phyloP scores from a whole-genome alignment of 208 protist genomes.

The Cochliopodium minus region DNA sequence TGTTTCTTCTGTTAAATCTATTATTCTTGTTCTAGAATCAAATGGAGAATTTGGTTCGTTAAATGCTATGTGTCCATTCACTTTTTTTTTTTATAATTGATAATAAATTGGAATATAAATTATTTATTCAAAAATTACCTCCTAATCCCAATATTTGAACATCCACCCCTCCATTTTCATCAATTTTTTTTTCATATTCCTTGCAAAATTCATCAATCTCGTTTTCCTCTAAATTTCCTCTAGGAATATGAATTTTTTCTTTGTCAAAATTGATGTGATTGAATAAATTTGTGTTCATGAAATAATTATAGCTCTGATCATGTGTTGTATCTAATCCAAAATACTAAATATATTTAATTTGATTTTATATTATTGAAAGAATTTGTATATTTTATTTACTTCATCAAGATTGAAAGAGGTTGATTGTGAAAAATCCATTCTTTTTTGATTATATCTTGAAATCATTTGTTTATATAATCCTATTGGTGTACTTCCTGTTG shows the following conservation, averaged over 20 bases:
- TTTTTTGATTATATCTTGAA: constrained; percentile 21
- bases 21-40: constrained; percentile 17
- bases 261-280: constrained; percentile 23
- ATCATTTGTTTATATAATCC: constrained; percentile 29
- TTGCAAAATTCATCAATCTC: constrained; percentile 15
- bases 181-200: constrained; percentile 18
- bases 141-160: constrained; percentile 26
- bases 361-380: constrained; percentile 13
- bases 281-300: constrained; percentile 27
- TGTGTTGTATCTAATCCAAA: constrained; percentile 1
- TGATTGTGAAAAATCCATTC: constrained; percentile 28
- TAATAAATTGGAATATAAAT: constrained; percentile 10
- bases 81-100: constrained; percentile 3
- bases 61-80: constrained; percentile 27
- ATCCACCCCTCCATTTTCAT: constrained; percentile 30
- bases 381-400: constrained; percentile 26
- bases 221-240: constrained; percentile 5
- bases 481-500: constrained; percentile 17
- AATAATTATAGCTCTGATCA: constrained; percentile 21
- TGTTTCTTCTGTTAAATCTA: not conserved
- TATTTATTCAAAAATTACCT: constrained; percentile 15
- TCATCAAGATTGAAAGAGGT: constrained; percentile 37
- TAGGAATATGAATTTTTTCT: constrained; percentile 29
- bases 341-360: constrained; percentile 11
- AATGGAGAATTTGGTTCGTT: constrained; percentile 26